Conservation (phyloP, 139 green algal genomes). For the Chlamydomonas schloesseri region DNA sequence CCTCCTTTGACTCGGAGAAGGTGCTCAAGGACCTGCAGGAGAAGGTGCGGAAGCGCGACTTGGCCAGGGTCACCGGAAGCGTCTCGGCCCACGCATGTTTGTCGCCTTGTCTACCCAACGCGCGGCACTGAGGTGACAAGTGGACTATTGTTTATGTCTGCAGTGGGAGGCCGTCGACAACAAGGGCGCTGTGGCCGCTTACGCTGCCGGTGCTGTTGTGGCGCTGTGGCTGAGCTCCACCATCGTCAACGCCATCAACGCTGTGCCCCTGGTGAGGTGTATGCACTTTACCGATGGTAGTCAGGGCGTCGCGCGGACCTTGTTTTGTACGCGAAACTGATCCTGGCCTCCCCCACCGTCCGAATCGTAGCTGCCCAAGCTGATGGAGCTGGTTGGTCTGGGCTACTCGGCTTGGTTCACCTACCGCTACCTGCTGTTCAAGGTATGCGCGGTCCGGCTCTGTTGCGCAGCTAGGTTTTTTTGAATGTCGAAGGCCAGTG, state of each 20-base stretch:
- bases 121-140: too few species aligned
- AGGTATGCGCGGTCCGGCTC: slow-evolving; percentile 63
- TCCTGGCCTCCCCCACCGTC: not conserved
- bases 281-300: too few species aligned
- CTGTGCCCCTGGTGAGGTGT: slow-evolving; percentile 88
- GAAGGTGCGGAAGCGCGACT: slow-evolving; percentile 72
- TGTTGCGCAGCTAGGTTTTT: not conserved
- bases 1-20: slow-evolving; percentile 66
- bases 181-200: slow-evolving; percentile 92
- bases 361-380: slow-evolving; percentile 91
- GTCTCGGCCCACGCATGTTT: not conserved
- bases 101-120: not conserved
- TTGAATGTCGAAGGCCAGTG: not conserved
- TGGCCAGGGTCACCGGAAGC: not conserved
- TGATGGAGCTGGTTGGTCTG: slow-evolving; percentile 97
- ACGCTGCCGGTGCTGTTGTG: slow-evolving; percentile 86
- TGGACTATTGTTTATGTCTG: not conserved
- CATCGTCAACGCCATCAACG: slow-evolving; percentile 93
- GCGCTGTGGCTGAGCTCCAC: slow-evolving; percentile 91
- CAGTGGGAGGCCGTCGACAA: slow-evolving; percentile 92
- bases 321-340: too few species aligned
- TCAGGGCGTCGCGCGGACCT: too few species aligned
- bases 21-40: slow-evolving; percentile 83
- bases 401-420: slow-evolving; percentile 98
- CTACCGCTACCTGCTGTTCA: slow-evolving; percentile 99